Evolutionary conservation across 2,329 filamentous ascomycete species (phyloP), one percentile per base, ranked within the genome.

Genomic region (Colletotrichum cereale): DNA sequence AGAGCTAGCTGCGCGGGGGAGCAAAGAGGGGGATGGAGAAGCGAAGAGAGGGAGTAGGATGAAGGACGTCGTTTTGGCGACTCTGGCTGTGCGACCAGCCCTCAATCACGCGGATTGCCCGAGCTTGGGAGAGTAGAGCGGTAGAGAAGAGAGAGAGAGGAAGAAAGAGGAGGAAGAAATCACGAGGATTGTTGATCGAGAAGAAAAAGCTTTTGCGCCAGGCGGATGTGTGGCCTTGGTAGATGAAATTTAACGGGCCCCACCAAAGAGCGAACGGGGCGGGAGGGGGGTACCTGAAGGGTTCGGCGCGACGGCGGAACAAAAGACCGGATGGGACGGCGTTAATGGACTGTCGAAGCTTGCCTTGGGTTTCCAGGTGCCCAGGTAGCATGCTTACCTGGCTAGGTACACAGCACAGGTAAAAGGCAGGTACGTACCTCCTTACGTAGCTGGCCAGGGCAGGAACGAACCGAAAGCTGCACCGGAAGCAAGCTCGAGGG

Each of bases 1-100:
- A 92, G 90, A 86, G 84, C 90, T 89, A 86, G 90, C 90, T 91
- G 90, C 90, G 84, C 84, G 80, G 79, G 83, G 83, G 79, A 82
- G 81, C 83, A 88, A 83, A 79, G 81, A 79, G 80, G 80, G 82
- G 75, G 81, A 77, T 73, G 81, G 75, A 87, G 88, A 89, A 90
- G 84, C 78, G 86, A 89, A 89, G 77, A 83, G 78, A 73, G 78
- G 75, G 76, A 74, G 72, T 73, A 76, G 76, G 75, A 80, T 77
- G 71, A 80, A 78, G 75, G 79, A 81, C 81, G 84, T 84, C 85
- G 83, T 86, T 80, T 74, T 84, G 82, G 79, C 76, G 74, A 76
- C 74, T 77, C 75, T 75, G 83, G 83, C 84, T 81, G 60, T 62
- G 80, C 72, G 76, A 76, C 80, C 82, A 86, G 84, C 84, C 47